Evolutionary conservation across 768 basidiomycete species (phyloP).

Genomic region (Phlebiopsis flavidoalba): DNA sequence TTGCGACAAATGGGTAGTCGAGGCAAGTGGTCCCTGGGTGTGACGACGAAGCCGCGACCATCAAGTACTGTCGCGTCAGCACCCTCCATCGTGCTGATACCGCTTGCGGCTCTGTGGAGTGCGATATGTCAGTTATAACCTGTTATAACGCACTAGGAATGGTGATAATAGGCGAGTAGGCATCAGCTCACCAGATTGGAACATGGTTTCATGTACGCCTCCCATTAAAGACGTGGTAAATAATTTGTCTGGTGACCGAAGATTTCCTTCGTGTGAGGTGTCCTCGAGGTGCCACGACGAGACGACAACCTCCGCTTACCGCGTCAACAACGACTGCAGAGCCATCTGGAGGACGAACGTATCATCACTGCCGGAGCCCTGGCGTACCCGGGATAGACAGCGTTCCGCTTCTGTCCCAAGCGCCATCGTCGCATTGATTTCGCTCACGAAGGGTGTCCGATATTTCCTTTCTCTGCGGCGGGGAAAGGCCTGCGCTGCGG

Average conservation of each 20-base stretch:
- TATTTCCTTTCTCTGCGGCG: background rate
- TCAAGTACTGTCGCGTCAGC: background rate
- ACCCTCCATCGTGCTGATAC: constrained; percentile 1
- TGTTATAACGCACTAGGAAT: too few species aligned
- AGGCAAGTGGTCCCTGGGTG: background rate
- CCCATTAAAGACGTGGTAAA: background rate
- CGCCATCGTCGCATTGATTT: background rate
- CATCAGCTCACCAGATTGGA: background rate
- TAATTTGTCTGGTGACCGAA: background rate
- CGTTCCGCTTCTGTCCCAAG: background rate
- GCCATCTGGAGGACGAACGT: background rate
- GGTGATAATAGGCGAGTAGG: too few species aligned
- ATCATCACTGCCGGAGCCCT: background rate
- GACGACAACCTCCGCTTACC: background rate
- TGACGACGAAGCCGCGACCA: background rate
- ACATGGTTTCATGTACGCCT: background rate
- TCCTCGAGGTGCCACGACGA: background rate
- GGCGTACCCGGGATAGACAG: background rate
- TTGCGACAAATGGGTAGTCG: background rate
- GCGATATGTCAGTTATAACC: background rate
- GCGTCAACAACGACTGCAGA: background rate
- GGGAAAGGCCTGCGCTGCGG: background rate
- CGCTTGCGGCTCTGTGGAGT: background rate
- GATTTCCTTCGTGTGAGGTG: background rate
- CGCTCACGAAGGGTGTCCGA: background rate